A percentile compares a stretch with the other conserved stretches of the same genome.
These are phyloP conservation scores for Phytophthora syringae DNA, from an alignment of 352 stramenopile genomes.

Conservation along the genomic window DNA sequence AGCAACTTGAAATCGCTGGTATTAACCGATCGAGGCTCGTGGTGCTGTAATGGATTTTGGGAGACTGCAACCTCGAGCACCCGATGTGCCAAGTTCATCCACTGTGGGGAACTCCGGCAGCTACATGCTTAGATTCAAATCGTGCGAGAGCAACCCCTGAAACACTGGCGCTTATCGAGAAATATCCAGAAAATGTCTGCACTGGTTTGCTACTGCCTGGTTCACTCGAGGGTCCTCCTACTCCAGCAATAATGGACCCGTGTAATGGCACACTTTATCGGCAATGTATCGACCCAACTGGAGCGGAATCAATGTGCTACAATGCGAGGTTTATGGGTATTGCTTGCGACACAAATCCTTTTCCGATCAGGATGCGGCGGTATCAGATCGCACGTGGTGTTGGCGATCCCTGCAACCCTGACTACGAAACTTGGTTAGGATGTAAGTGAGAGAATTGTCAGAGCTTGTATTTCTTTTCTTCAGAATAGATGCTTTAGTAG, in stretches of 20 bases:
- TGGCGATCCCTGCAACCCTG: constrained; percentile 29
- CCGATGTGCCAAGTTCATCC: constrained; percentile 29
- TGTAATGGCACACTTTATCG: constrained; percentile 54
- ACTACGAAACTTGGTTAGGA: constrained; percentile 42
- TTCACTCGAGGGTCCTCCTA: constrained; percentile 19
- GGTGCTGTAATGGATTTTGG: constrained; percentile 47
- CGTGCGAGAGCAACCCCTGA: constrained; percentile 11
- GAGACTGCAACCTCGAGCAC: constrained; percentile 23
- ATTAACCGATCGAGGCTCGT: constrained; percentile 18
- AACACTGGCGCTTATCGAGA: constrained; percentile 25
- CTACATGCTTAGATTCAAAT: constrained; percentile 16
- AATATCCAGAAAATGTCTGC: constrained; percentile 32
- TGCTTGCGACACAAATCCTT: constrained; percentile 28
- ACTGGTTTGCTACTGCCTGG: constrained; percentile 16
- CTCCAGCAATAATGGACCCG: constrained; percentile 23
- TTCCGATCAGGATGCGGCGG: constrained; percentile 33
- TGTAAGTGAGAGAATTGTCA: constrained; percentile 17
- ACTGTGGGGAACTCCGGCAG: constrained; percentile 28
- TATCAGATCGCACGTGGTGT: constrained; percentile 31
- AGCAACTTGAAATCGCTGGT: constrained; percentile 23
- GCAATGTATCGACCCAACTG: constrained; percentile 26
- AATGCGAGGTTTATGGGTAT: constrained; percentile 41
- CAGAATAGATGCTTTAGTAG: too few relatives aligned
- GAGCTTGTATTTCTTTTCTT: not conserved
- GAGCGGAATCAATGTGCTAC: constrained; percentile 41